These are phyloP conservation scores for Rhynchospora pubera DNA, from an alignment of 176 grass and related monocot genomes.

Conservation along the genomic window DNA sequence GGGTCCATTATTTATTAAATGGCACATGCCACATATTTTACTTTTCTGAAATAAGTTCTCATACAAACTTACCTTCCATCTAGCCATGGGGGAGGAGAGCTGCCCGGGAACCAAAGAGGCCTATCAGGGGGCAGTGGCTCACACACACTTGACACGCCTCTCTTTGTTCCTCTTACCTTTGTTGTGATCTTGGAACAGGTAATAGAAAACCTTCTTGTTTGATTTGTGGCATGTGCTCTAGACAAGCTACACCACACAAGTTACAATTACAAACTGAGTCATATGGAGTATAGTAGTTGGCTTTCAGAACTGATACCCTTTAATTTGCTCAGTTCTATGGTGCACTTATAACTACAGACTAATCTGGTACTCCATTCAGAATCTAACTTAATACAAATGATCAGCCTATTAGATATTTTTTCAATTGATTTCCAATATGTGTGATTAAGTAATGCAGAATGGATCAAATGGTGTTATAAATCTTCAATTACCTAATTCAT, in stretches of 20 bases:
- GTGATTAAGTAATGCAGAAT: background rate
- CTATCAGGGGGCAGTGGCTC: conserved; percentile 72
- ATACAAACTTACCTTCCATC: conserved; percentile 57
- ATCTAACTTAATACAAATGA: background rate
- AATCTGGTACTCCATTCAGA: background rate
- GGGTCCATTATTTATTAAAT: background rate
- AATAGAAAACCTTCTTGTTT: background rate
- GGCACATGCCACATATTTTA: background rate
- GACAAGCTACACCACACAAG: background rate
- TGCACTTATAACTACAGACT: background rate
- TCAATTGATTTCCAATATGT: background rate
- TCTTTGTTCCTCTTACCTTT: conserved; percentile 43
- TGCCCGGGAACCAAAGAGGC: conserved; percentile 89
- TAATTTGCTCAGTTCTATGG: background rate
- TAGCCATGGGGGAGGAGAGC: conserved; percentile 64
- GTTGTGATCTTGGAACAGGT: conserved; percentile 3
- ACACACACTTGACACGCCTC: conserved; percentile 66
- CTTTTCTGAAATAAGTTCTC: background rate
- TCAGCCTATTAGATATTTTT: background rate
- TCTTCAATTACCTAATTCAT: background rate
- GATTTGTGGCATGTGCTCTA: conserved; percentile 11
- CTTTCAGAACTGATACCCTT: background rate
- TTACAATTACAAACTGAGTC: background rate
- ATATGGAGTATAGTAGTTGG: background rate
- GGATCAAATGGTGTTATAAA: background rate